A percentile compares a stretch with the other conserved stretches of the same genome.
Conservation (phyloP, 352 stramenopile genomes). For the Pythium phragmiticola region DNA sequence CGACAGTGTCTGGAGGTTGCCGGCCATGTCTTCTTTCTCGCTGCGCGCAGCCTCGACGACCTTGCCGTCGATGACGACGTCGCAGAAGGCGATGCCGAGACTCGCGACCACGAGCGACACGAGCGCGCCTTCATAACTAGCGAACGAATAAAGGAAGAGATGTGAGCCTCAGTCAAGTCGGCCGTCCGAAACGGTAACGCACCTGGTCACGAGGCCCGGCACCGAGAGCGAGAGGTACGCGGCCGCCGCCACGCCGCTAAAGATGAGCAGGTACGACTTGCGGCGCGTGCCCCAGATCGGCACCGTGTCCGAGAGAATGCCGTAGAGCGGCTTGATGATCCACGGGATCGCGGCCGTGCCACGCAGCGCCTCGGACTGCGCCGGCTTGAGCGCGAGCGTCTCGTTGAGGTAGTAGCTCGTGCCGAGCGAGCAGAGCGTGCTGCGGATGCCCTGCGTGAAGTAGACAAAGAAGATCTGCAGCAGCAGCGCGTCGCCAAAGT, state of each 20-base stretch:
- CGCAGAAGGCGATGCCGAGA: constrained; percentile 76
- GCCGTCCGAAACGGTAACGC: constrained; percentile 14
- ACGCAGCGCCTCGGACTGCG: constrained; percentile 65
- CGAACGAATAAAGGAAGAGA: background rate
- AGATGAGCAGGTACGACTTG: constrained; percentile 82
- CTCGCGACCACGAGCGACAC: constrained; percentile 69
- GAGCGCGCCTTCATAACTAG: constrained; percentile 48
- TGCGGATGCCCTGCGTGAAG: constrained; percentile 78
- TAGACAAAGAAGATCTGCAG: constrained; percentile 86
- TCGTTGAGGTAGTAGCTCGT: constrained; percentile 83
- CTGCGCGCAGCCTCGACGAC: constrained; percentile 70
- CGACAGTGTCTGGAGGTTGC: constrained; percentile 77
- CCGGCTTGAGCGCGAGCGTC: constrained; percentile 59
- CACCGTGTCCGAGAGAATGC: constrained; percentile 74
- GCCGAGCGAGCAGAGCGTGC: constrained; percentile 69
- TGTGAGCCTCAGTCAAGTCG: background rate
- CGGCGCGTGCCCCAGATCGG: constrained; percentile 69
- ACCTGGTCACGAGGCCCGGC: constrained; percentile 54
- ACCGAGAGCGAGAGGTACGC: constrained; percentile 65
- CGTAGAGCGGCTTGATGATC: constrained; percentile 83
- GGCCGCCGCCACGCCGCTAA: constrained; percentile 51
- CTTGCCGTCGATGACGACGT: constrained; percentile 81
- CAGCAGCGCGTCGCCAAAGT: constrained; percentile 68
- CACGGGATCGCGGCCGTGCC: constrained; percentile 71
- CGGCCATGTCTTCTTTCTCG: constrained; percentile 70